Percentiles rank a stretch among this genome's conserved stretches.
Evolutionary conservation across 2,329 filamentous ascomycete species (phyloP).

Genomic region (Cordyceps fumosorosea): DNA sequence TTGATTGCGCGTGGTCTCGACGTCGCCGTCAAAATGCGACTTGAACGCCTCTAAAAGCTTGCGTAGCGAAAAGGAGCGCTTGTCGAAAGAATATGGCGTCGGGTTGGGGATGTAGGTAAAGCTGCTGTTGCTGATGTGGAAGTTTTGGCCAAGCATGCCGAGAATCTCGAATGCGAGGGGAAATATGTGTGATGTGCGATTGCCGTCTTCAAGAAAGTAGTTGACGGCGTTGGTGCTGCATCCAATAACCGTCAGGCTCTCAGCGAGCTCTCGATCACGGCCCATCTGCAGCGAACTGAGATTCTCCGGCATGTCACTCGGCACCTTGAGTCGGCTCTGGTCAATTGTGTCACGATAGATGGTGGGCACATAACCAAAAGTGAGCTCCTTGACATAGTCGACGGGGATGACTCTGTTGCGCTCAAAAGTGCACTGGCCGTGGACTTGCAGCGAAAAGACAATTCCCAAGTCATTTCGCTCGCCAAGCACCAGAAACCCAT

Average conservation of each 20-base stretch:
- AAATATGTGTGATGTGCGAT: slow-evolving; percentile 41
- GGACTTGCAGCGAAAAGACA: slow-evolving; percentile 47
- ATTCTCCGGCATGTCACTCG: slow-evolving; percentile 35
- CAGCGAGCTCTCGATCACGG: slow-evolving; percentile 41
- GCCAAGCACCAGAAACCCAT: slow-evolving; percentile 46
- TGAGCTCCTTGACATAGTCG: slow-evolving; percentile 47
- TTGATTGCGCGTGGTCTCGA: slow-evolving; percentile 16
- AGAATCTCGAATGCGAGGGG: slow-evolving; percentile 53
- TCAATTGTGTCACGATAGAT: slow-evolving; percentile 40
- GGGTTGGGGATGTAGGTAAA: slow-evolving; percentile 53
- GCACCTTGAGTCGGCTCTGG: slow-evolving; percentile 30
- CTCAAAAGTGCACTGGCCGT: slow-evolving; percentile 41
- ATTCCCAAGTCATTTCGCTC: slow-evolving; percentile 44
- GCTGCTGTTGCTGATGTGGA: slow-evolving; percentile 42
- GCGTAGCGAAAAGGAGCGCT: slow-evolving; percentile 37
- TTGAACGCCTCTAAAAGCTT: slow-evolving; percentile 36
- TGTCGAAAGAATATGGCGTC: slow-evolving; percentile 48
- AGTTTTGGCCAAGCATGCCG: slow-evolving; percentile 47
- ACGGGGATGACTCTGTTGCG: slow-evolving; percentile 47
- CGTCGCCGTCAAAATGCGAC: slow-evolving; percentile 22
- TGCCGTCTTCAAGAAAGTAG: slow-evolving; percentile 32
- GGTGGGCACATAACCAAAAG: slow-evolving; percentile 50
- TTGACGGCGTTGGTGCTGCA: slow-evolving; percentile 47
- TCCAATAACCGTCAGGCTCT: slow-evolving; percentile 46
- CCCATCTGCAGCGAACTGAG: slow-evolving; percentile 41